phyloP scores from a whole-genome alignment of 2,329 filamentous ascomycete species.

The Didymella pomorum region DNA sequence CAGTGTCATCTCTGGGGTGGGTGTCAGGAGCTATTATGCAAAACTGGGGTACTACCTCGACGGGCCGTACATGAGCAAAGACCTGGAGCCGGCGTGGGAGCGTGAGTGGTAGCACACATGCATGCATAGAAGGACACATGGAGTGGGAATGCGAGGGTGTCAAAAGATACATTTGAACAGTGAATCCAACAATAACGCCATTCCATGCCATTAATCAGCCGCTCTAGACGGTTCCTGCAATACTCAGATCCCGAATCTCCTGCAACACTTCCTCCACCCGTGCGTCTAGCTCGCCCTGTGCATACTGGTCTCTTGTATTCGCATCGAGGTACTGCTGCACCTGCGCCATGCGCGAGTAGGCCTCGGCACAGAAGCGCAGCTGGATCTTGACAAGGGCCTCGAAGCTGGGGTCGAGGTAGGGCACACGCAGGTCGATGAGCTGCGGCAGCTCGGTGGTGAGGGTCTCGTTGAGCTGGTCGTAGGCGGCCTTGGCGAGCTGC shows the following conservation, averaged over 20 bases:
- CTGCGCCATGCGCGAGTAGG: constrained; percentile 97
- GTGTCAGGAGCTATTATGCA: constrained; percentile 92
- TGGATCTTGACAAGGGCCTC: constrained; percentile 99
- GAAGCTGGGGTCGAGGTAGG: constrained; percentile 95
- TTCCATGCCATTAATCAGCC: constrained; percentile 1
- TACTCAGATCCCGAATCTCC: constrained; percentile 96
- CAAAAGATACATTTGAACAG: constrained; percentile 1
- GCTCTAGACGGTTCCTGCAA: constrained; percentile 72
- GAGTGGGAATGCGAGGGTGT: background rate
- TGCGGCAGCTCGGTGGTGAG: constrained; percentile 91
- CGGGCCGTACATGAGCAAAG: constrained; percentile 72
- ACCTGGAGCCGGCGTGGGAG: constrained; percentile 45
- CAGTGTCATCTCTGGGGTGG: constrained; percentile 96
- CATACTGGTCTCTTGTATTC: constrained; percentile 95
- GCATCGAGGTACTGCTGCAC: constrained; percentile 98
- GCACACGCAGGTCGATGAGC: constrained; percentile 94
- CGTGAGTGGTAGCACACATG: constrained; percentile 36
- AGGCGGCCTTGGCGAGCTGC: constrained; percentile 90
- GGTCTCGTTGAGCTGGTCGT: constrained; percentile 97
- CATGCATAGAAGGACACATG: no score
- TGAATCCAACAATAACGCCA: constrained; percentile 12
- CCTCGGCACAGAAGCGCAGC: constrained; percentile 95
- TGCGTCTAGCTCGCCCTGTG: constrained; percentile 87
- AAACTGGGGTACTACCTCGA: constrained; percentile 94
- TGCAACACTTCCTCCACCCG: constrained; percentile 95